Evolutionary conservation across 192 early-diverging fungal genomes (phyloP).

Genomic region (Coemansia furcata): DNA sequence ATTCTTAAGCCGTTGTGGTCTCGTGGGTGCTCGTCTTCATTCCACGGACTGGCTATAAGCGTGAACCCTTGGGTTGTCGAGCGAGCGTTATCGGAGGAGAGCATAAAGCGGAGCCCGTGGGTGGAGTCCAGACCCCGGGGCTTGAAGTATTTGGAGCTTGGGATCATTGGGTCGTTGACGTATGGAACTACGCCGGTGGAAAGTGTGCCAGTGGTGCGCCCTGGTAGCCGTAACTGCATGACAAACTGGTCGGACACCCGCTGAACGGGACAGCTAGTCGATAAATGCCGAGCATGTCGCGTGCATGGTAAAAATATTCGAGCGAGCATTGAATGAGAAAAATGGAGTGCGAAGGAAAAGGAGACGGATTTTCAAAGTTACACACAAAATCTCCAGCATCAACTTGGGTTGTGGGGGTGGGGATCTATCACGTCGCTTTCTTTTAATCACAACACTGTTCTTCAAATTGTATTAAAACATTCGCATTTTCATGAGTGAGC

Average conservation of each 20-base stretch:
- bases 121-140: slow-evolving; percentile 25
- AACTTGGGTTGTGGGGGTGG: not conserved
- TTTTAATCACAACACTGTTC: not conserved
- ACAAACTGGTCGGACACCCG: slow-evolving; percentile 35
- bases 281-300: not conserved
- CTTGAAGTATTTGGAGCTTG: slow-evolving; percentile 38
- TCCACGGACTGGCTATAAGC: slow-evolving; percentile 35
- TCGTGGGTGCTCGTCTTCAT: slow-evolving; percentile 34
- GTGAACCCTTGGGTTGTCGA: slow-evolving; percentile 4
- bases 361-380: not conserved
- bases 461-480: not conserved
- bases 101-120: slow-evolving; percentile 5
- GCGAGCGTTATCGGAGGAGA: not conserved
- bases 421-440: not conserved
- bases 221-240: slow-evolving; percentile 37
- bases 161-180: slow-evolving; percentile 49
- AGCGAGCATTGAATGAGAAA: not conserved
- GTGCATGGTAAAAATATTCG: not conserved
- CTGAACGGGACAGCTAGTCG: not conserved
- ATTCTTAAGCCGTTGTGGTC: slow-evolving; percentile 44
- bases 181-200: slow-evolving; percentile 33
- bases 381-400: not conserved
- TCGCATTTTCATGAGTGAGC: not conserved
- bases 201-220: slow-evolving; percentile 33
- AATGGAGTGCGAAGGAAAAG: not conserved